Evolutionary conservation across 352 stramenopile species (phyloP).

Genomic region (Globisporangium heterothallicum): DNA sequence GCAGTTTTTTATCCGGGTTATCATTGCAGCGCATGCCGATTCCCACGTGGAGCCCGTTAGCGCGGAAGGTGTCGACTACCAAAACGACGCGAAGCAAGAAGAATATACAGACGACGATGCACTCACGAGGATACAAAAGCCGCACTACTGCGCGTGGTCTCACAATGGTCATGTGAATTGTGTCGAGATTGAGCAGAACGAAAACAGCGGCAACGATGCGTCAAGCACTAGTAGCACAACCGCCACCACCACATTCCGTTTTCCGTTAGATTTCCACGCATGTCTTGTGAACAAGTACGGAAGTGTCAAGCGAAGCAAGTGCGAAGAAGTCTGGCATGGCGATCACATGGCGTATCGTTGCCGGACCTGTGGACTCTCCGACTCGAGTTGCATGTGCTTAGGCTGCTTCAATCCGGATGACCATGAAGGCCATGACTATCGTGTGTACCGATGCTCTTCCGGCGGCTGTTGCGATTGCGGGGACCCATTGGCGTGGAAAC

Average conservation of each 20-base stretch:
- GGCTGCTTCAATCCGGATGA: slow-evolving; percentile 73
- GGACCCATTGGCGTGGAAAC: slow-evolving; percentile 72
- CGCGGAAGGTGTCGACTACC: too few species aligned
- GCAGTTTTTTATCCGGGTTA: slow-evolving; percentile 59
- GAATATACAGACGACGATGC: slow-evolving; percentile 24
- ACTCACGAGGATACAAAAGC: slow-evolving; percentile 2
- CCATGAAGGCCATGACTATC: slow-evolving; percentile 76
- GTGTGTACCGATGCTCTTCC: slow-evolving; percentile 76
- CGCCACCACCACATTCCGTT: slow-evolving; percentile 17
- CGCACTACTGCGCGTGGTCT: slow-evolving; percentile 18
- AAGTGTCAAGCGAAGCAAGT: slow-evolving; percentile 70
- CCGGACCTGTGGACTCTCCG: slow-evolving; percentile 73
- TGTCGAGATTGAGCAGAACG: slow-evolving; percentile 29
- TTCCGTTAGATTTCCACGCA: slow-evolving; percentile 32
- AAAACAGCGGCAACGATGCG: slow-evolving; percentile 9
- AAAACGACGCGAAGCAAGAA: neutral
- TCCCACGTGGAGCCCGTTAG: slow-evolving; percentile 20
- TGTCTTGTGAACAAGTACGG: slow-evolving; percentile 53
- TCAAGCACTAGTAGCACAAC: neutral
- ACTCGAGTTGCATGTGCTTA: slow-evolving; percentile 86
- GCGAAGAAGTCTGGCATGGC: slow-evolving; percentile 83
- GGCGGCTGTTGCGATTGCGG: slow-evolving; percentile 81
- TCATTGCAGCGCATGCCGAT: slow-evolving; percentile 42
- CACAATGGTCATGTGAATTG: slow-evolving; percentile 31
- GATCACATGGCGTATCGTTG: slow-evolving; percentile 86